Base-by-base conservation (phyloP, 768 basidiomycete species). In the Hemileccinum rubropunctum region DNA sequence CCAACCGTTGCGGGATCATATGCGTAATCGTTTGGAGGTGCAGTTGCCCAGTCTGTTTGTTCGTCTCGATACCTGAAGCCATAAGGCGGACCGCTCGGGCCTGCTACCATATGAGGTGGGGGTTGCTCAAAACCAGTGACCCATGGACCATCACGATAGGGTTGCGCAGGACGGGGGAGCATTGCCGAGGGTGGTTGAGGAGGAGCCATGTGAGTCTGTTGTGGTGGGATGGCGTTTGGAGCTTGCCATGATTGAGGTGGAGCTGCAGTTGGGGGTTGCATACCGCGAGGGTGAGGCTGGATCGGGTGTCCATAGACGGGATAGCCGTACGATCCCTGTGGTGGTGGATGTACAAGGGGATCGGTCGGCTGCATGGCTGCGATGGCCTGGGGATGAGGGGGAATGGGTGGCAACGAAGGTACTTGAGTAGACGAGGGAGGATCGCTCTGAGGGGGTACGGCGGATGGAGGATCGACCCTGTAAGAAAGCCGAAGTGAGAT, bases 241-340 rank as follows among this genome's bases (percentile, higher is more conserved):
- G 76, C 73, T 58, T 85, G 84, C 85, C 87, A 87, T 15, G 82
- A 72, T 51, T 81, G 84, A 6, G 82, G 77, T 8, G 80, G 76
- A 3, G 73, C 75, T 26, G 77, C 66, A 13, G 77, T 66, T 13
- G 76, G 66, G 9, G 73, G 69, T 36, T 76, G 78, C 56, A 81
- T 71, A 28, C 75, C 62, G 18, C 73, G 67, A 28, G 70, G 61
- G n/a, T 65, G 57, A 37, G 61, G 59, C 36, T 69, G 67, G 35
- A 78, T 69, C 38, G 69, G 71, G 50, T 74, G 75, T 4, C 71
- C 69, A 55, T 73, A 78, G 2, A 68, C 67, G 2, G 67, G 60
- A 43, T 70, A 73, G 2, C 45, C 54, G 35, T 64, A 68, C 0
- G 67, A 52, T 15, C 57, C 53, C 42, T 62, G 62, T 0, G 69